Evolutionary conservation across 2,329 filamentous ascomycete genomes (phyloP).

Genomic region (Claviceps paspali): DNA sequence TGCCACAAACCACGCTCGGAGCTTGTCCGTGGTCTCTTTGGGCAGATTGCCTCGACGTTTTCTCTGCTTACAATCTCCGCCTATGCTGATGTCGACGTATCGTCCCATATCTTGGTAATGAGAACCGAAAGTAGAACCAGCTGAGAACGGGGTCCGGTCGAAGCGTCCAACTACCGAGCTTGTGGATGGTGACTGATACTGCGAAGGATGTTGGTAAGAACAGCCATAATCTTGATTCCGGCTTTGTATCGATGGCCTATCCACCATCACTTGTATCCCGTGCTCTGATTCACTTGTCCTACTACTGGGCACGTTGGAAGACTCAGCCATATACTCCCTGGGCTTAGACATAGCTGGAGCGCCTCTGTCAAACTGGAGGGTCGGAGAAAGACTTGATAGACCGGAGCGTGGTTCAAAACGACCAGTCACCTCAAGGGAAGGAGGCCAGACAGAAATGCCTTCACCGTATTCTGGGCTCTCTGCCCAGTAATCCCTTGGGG

Average conservation of each 20-base stretch:
- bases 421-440: constrained; percentile 19
- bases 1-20: constrained; percentile 65
- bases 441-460: constrained; percentile 12
- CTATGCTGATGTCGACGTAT: constrained; percentile 21
- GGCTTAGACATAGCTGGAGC: constrained; percentile 16
- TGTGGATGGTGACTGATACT: constrained; percentile 30
- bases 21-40: constrained; percentile 74
- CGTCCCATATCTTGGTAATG: constrained; percentile 29
- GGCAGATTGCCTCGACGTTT: constrained; percentile 72
- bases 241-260: constrained; percentile 15
- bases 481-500: constrained; percentile 13
- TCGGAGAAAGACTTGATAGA: constrained; percentile 25
- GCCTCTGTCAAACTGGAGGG: constrained; percentile 22
- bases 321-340: constrained; percentile 9
- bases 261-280: neutral
- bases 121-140: constrained; percentile 21
- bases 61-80: constrained; percentile 33
- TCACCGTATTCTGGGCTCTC: constrained; percentile 10
- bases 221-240: constrained; percentile 20
- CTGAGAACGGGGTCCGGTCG: constrained; percentile 29
- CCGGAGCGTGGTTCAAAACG: constrained; percentile 20
- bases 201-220: constrained; percentile 26
- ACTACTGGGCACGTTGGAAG: neutral
- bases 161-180: constrained; percentile 26
- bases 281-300: neutral